Evolutionary conservation across 2,329 filamentous ascomycete genomes (phyloP).

Genomic region (Mariannaea elegans): DNA sequence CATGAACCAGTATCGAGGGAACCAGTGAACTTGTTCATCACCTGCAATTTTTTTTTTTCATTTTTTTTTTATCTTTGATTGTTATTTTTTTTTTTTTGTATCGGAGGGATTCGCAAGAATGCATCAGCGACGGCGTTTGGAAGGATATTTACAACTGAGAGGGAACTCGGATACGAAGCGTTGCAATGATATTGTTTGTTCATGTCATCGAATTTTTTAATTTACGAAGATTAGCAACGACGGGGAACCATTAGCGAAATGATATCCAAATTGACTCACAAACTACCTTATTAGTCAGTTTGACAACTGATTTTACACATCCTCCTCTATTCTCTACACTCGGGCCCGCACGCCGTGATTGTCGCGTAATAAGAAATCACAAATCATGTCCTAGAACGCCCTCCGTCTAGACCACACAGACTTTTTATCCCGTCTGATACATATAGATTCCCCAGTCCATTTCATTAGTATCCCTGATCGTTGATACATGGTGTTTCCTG

Average conservation of each 20-base stretch:
- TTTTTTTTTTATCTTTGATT: constrained; percentile 16
- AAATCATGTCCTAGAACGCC: constrained; percentile 29
- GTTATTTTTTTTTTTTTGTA: constrained; percentile 18
- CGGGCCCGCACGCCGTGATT: constrained; percentile 1
- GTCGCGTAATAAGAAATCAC: constrained; percentile 3
- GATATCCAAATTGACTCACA: constrained; percentile 34
- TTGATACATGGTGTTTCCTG: constrained; percentile 9
- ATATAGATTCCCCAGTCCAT: constrained; percentile 6
- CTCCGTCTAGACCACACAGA: constrained; percentile 30
- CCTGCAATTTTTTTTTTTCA: constrained; percentile 9
- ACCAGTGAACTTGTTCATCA: constrained; percentile 28
- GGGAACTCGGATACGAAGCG: constrained; percentile 21
- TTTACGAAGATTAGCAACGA: constrained; percentile 6
- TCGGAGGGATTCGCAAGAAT: constrained; percentile 22
- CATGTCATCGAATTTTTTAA: not conserved
- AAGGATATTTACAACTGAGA: constrained; percentile 11
- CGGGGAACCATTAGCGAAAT: constrained; percentile 24
- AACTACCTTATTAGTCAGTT: constrained; percentile 1
- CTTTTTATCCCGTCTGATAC: not conserved
- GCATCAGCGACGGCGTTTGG: constrained; percentile 45
- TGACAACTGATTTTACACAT: constrained; percentile 4
- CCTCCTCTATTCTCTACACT: constrained; percentile 10
- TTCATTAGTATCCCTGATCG: constrained; percentile 7
- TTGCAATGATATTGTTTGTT: constrained; percentile 12
- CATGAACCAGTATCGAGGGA: constrained; percentile 66